Conservation (phyloP, 2,329 filamentous ascomycete species). For the Tympanopsis confertula region DNA sequence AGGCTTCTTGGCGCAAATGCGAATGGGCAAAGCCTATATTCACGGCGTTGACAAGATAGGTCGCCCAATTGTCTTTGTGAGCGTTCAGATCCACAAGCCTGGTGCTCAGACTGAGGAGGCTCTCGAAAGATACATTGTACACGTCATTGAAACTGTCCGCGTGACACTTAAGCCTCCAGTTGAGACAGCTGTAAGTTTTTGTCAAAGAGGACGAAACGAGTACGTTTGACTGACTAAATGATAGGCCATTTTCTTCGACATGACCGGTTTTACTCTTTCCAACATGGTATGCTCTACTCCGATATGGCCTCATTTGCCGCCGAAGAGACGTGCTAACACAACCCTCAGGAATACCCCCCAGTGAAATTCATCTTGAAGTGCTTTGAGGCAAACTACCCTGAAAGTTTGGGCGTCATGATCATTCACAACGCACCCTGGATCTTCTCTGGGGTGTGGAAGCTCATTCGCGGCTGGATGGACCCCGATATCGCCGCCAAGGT, state of each 20-base stretch:
- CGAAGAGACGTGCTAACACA: not conserved
- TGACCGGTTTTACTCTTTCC: constrained; percentile 57
- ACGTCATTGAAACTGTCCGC: constrained; percentile 23
- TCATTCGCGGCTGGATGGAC: constrained; percentile 67
- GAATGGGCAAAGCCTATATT: constrained; percentile 23
- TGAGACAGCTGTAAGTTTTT: constrained; percentile 1
- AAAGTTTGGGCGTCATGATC: constrained; percentile 58
- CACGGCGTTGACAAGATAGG: constrained; percentile 20
- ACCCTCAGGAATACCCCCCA: constrained; percentile 54
- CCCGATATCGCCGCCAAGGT: constrained; percentile 65
- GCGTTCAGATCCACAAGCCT: constrained; percentile 18
- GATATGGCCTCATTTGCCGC: not conserved
- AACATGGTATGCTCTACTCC: constrained; percentile 47
- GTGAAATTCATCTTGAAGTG: constrained; percentile 73
- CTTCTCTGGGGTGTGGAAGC: constrained; percentile 44
- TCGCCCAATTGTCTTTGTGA: constrained; percentile 23
- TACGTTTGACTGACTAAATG: constrained; percentile 5
- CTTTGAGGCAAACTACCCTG: constrained; percentile 69
- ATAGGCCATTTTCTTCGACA: constrained; percentile 50
- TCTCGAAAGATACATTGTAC: constrained; percentile 23
- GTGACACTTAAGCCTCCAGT: constrained; percentile 12
- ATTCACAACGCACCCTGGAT: constrained; percentile 69
- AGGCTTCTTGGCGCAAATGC: constrained; percentile 22
- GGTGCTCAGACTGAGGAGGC: constrained; percentile 18
- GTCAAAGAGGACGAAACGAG: too few relatives aligned